Evolutionary conservation across 805 yeast genomes (phyloP).

Genomic region (Candida chilensis): DNA sequence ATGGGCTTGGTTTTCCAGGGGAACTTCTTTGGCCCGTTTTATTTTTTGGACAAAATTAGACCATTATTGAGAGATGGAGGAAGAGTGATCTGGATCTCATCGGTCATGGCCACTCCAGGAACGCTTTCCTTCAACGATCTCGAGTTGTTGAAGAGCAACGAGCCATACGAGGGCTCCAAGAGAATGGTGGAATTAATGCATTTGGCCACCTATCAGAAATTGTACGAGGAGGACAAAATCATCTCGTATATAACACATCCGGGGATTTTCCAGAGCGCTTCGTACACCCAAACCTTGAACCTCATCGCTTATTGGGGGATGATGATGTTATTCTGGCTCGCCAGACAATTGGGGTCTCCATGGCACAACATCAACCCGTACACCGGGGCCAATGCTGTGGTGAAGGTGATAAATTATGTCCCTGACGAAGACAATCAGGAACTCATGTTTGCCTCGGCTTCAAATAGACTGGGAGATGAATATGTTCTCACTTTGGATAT

Average conservation of each 20-base stretch:
- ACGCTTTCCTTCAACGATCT: conserved; percentile 69
- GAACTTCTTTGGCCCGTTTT: conserved; percentile 95
- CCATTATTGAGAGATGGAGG: conserved; percentile 55
- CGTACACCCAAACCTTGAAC: conserved; percentile 70
- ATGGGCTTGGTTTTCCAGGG: conserved; percentile 89
- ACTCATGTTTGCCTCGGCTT: conserved; percentile 67
- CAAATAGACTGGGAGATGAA: conserved; percentile 55
- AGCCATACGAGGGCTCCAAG: conserved; percentile 89
- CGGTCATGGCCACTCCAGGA: conserved; percentile 72
- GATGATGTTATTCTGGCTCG: conserved; percentile 74
- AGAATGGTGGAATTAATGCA: conserved; percentile 80
- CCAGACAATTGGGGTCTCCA: conserved; percentile 74
- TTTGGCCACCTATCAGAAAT: conserved; percentile 49
- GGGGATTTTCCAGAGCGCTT: conserved; percentile 82
- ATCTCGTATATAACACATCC: conserved; percentile 82
- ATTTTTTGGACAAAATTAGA: conserved; percentile 57
- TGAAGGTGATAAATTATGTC: conserved; percentile 35
- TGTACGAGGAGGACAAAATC: conserved; percentile 42
- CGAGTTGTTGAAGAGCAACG: conserved; percentile 52
- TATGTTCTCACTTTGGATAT: conserved; percentile 46
- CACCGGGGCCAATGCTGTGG: conserved; percentile 82
- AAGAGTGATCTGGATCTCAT: conserved; percentile 75
- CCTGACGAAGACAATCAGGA: conserved; percentile 36
- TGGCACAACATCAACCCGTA: conserved; percentile 89
- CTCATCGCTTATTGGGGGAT: conserved; percentile 78